A percentile compares a stretch with the other conserved stretches of the same genome.
phyloP scores from a whole-genome alignment of 148 eudicot species.

The Suaeda aralocaspica region DNA sequence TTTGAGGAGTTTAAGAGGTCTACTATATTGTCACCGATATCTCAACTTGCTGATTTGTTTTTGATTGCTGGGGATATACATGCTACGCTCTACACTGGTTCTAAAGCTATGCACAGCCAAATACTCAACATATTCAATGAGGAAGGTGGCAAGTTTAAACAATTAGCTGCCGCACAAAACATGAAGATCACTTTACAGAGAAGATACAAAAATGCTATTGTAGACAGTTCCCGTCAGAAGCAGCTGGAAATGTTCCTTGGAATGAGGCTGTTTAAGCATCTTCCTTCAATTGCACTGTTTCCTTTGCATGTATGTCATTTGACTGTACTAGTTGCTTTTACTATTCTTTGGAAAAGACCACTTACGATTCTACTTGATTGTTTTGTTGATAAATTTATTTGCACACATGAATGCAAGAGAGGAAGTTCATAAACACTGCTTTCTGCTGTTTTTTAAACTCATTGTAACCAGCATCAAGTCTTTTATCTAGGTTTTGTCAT shows the following conservation, averaged over 20 bases:
- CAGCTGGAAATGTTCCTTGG: constrained; percentile 95
- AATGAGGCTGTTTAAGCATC: constrained; percentile 82
- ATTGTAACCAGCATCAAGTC: neutral
- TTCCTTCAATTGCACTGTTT: constrained; percentile 65
- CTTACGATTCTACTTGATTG: neutral
- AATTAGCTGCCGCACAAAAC: constrained; percentile 97
- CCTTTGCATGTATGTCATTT: constrained; percentile 65
- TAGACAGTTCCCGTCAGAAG: constrained; percentile 94
- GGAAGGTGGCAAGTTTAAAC: constrained; percentile 87
- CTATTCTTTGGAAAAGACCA: constrained; percentile 8
- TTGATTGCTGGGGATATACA: constrained; percentile 91
- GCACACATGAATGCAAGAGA: neutral
- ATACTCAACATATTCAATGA: constrained; percentile 88
- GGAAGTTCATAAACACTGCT: neutral
- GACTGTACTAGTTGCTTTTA: neutral
- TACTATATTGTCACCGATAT: constrained; percentile 78
- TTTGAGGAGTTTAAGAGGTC: constrained; percentile 95
- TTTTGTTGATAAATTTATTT: neutral
- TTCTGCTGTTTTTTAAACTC: neutral
- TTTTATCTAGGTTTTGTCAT: constrained; percentile 1
- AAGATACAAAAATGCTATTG: constrained; percentile 88
- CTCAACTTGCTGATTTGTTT: constrained; percentile 84
- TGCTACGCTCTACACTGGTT: constrained; percentile 95
- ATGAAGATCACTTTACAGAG: constrained; percentile 86
- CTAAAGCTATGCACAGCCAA: constrained; percentile 99